A percentile compares a stretch with the other conserved stretches of the same genome.
Conservation (phyloP, 163 green algal genomes). For the Prototheca stagnorum region DNA sequence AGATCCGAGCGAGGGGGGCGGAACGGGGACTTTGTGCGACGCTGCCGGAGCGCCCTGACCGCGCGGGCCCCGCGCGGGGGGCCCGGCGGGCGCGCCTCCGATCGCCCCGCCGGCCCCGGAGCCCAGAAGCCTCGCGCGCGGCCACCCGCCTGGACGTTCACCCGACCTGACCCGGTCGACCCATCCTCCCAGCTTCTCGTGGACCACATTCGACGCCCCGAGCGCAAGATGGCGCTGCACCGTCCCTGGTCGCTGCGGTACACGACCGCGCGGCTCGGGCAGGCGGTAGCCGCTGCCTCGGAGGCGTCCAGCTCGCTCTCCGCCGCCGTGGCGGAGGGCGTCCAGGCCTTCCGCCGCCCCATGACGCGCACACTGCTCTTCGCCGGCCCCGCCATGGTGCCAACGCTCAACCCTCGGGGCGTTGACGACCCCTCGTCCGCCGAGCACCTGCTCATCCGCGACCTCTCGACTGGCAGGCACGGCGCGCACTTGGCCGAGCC, state of each 20-base stretch:
- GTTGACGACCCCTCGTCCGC: not conserved
- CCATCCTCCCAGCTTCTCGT: too few species aligned
- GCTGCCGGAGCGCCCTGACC: too few species aligned
- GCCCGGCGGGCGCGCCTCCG: too few species aligned
- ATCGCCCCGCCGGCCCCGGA: too few species aligned
- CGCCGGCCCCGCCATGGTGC: not conserved
- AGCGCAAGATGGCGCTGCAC: too few species aligned
- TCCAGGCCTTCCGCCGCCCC: not conserved
- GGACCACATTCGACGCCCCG: too few species aligned
- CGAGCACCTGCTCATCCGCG: not conserved
- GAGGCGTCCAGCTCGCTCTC: not conserved
- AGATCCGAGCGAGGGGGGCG: too few species aligned
- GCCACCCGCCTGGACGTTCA: too few species aligned
- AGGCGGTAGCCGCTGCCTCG: not conserved
- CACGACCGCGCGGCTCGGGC: not conserved
- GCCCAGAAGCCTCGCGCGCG: too few species aligned
- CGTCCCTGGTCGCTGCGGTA: not conserved
- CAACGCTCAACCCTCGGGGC: not conserved
- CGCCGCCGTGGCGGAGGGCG: not conserved
- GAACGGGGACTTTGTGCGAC: too few species aligned
- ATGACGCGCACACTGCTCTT: not conserved
- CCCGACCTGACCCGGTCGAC: too few species aligned
- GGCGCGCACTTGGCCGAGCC: not conserved
- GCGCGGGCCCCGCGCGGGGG: too few species aligned
- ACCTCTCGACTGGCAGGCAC: not conserved